Base-by-base conservation (phyloP, 2,329 filamentous ascomycete genomes). In the Dactylellina drechsleri region DNA sequence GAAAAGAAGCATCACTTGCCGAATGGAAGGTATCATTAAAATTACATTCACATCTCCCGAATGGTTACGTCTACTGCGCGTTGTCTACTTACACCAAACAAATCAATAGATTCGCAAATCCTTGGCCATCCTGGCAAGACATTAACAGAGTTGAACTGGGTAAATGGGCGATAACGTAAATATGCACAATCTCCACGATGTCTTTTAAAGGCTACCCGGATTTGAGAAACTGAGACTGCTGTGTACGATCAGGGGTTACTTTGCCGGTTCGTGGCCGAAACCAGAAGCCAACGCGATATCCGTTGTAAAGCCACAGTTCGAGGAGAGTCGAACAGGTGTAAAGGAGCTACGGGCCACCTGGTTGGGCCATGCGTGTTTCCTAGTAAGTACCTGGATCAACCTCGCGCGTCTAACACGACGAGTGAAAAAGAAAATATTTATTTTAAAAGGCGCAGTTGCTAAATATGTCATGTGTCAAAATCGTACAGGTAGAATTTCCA, bases 331-430 rank as follows among this genome's bases (percentile, higher is more conserved):
- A 56, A 75, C 71, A 56, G 64, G 60, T 4, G 49, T 75, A 50
- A 79, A 82, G 16, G 85, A 86, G 47, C 86, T 98, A 23, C 89
- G 93, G 64, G 92, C 93, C 40, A 98, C 94, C 47, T 97, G 94
- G 94, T 88, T 98, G 1, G 94, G 94, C 41, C 94, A 98, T 82
- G 93, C 94, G 2, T 97, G 93, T 66, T 76, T 57, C 66, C 84
- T 97, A 93, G 71, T 75, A 68, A 75, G 71, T 62, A 47, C 26
- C 56, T 36, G 4, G 56, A 41, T 31, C n/a, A 50, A 60, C n/a
- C 50, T 50, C 40, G 50, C 20, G 43, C 43, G 8, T 50, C 41
- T 57, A 40, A 41, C 41, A 18, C 18, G 8, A n/a, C 36, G 5
- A 40, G 43, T 28, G 36, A 36, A 13, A 5, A 49, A 72, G 54